A percentile compares a stretch with the other conserved stretches of the same genome.
Conservation (phyloP, 768 basidiomycete species). For the Suillus subluteus region DNA sequence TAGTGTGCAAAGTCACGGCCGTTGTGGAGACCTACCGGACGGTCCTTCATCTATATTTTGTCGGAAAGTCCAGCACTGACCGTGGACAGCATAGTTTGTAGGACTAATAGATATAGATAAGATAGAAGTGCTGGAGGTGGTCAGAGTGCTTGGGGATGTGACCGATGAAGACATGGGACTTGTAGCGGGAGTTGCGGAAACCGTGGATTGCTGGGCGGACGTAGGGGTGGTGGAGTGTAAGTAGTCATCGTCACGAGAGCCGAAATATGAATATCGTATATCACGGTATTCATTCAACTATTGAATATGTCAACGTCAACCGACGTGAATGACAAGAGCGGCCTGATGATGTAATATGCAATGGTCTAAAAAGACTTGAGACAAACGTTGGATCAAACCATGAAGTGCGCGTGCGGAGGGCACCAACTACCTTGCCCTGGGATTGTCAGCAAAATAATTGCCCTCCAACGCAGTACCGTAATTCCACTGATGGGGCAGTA, state of each 20-base stretch:
- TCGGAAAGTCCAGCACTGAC: not conserved
- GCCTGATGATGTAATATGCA: not conserved
- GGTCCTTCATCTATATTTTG: not conserved
- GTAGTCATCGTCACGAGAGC: conserved; percentile 18
- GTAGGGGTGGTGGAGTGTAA: conserved; percentile 17
- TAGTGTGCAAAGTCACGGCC: not conserved
- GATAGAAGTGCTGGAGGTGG: conserved; percentile 8
- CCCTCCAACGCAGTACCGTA: conserved; percentile 52
- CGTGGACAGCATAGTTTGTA: not conserved
- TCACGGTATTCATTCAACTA: not conserved
- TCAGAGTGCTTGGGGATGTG: not conserved
- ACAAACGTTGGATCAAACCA: not conserved
- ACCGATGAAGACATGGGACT: conserved; percentile 4
- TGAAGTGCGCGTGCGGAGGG: not conserved
- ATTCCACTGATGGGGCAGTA: conserved; percentile 45
- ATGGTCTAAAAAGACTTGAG: not conserved
- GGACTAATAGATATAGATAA: not conserved
- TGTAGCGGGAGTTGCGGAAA: conserved; percentile 1
- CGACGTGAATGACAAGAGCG: not conserved
- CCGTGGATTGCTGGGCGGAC: not conserved
- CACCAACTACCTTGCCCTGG: conserved; percentile 31
- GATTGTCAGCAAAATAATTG: conserved; percentile 72
- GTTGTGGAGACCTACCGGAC: not conserved
- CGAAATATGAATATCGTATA: not conserved
- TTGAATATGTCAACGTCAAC: not conserved